These are phyloP conservation scores for Colletotrichum sp. DNA, from an alignment of 2,329 filamentous ascomycete species.

Conservation along the genomic window DNA sequence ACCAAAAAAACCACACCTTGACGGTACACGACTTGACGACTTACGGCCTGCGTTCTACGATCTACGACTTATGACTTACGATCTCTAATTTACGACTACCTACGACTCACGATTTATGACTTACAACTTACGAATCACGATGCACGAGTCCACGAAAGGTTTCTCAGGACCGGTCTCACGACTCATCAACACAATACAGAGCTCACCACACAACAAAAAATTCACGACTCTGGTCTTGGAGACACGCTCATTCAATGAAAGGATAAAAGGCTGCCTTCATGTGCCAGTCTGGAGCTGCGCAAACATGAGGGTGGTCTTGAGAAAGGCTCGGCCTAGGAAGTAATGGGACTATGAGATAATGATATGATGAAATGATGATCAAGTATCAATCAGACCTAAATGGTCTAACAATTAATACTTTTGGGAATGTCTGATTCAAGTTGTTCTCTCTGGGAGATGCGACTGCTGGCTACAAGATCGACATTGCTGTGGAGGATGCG, in stretches of 20 bases:
- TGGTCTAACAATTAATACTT: rapidly evolving
- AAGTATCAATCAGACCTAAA: background rate
- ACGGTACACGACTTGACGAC: background rate
- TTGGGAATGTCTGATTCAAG: background rate
- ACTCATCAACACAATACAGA: background rate
- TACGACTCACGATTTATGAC: background rate
- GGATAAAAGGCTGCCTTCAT: background rate
- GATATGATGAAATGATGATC: background rate
- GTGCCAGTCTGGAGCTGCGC: background rate
- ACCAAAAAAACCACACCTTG: background rate
- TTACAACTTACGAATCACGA: background rate
- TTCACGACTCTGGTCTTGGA: background rate
- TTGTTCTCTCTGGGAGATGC: background rate
- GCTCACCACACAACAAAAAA: background rate
- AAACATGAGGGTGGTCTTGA: background rate
- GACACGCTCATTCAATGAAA: background rate
- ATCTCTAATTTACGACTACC: background rate
- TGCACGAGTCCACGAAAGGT: background rate
- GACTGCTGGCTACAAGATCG: background rate
- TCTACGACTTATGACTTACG: background rate
- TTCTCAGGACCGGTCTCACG: background rate
- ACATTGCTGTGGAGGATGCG: background rate
- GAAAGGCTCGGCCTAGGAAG: background rate
- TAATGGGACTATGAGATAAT: background rate
- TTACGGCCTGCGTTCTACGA: background rate